Conservation (phyloP, 1,284 basidiomycete species). For the Ganoderma multipileum region DNA sequence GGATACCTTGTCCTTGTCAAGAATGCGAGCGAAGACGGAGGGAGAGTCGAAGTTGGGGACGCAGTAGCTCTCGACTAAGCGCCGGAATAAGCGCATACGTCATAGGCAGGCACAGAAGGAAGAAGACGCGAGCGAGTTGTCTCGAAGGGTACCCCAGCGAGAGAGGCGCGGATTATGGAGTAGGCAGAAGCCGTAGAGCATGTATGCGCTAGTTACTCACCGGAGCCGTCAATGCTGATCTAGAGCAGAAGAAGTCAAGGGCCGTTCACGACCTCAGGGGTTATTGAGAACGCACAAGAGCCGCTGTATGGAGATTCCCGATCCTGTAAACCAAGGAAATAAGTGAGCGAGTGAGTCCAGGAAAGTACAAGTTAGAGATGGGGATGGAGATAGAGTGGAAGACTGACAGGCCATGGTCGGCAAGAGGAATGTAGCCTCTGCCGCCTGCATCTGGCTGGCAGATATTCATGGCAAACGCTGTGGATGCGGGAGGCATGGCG, state of each 20-base stretch:
- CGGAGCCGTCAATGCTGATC: slow-evolving; percentile 82
- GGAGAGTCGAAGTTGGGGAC: slow-evolving; percentile 94
- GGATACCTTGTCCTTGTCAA: slow-evolving; percentile 80
- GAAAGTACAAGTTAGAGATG: neutral
- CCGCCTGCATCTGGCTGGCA: slow-evolving; percentile 28
- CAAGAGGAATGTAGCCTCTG: slow-evolving; percentile 35
- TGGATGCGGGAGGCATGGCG: neutral
- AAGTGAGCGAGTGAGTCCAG: neutral
- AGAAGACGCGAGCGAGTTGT: neutral
- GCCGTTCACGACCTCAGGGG: neutral
- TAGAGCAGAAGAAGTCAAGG: slow-evolving; percentile 32
- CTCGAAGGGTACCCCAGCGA: neutral
- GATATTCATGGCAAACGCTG: slow-evolving; percentile 25
- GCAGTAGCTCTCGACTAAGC: slow-evolving; percentile 86
- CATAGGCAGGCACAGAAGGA: slow-evolving; percentile 3
- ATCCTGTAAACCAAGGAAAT: slow-evolving; percentile 54
- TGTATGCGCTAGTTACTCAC: slow-evolving; percentile 47
- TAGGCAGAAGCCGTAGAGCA: neutral
- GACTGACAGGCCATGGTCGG: slow-evolving; percentile 38
- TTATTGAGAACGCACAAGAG: slow-evolving; percentile 55
- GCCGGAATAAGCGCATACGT: slow-evolving; percentile 5
- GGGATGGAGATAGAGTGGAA: neutral
- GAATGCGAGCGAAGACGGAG: slow-evolving; percentile 86
- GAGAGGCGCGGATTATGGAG: neutral
- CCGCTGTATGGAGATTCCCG: slow-evolving; percentile 82